Evolutionary conservation across 805 yeast genomes (phyloP).

Genomic region (Lipomyces kockii): DNA sequence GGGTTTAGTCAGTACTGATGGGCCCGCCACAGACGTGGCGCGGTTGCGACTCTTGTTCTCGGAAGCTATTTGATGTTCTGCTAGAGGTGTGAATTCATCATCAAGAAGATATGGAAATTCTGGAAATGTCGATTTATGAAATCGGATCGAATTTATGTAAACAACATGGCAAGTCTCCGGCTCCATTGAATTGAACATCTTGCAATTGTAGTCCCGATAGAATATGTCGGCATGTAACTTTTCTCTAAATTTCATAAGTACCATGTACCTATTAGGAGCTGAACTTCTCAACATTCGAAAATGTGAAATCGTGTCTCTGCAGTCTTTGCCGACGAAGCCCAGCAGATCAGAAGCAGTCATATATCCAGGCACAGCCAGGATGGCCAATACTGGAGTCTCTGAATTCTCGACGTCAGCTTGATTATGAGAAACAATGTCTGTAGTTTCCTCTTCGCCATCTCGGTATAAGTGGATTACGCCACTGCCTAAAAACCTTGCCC

Average conservation of each 20-base stretch:
- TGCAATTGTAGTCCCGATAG: conserved; percentile 69
- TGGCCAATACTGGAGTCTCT: conserved; percentile 62
- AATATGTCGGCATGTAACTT: conserved; percentile 63
- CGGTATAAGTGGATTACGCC: conserved; percentile 74
- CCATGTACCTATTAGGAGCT: conserved; percentile 72
- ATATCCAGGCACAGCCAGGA: conserved; percentile 85
- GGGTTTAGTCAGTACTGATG: conserved; percentile 24
- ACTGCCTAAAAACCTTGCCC: conserved; percentile 68
- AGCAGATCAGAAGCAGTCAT: conserved; percentile 82
- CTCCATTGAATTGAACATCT: conserved; percentile 81
- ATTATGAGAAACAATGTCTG: conserved; percentile 19
- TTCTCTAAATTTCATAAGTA: conserved; percentile 71
- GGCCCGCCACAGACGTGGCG: conserved; percentile 13
- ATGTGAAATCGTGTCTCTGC: conserved; percentile 63
- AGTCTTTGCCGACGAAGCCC: conserved; percentile 74
- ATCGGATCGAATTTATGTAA: conserved; percentile 62
- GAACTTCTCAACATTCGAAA: conserved; percentile 72
- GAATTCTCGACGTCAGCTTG: conserved; percentile 35
- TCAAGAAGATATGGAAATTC: conserved; percentile 69
- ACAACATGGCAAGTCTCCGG: conserved; percentile 84
- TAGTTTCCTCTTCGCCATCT: conserved; percentile 50
- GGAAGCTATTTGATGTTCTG: conserved; percentile 28
- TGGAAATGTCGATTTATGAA: conserved; percentile 44
- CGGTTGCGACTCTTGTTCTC: conserved; percentile 14
- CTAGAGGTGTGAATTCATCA: conserved; percentile 67